Percentiles rank a stretch among this genome's conserved stretches.
phyloP scores from a whole-genome alignment of 768 basidiomycete species.

The Mycena metata region DNA sequence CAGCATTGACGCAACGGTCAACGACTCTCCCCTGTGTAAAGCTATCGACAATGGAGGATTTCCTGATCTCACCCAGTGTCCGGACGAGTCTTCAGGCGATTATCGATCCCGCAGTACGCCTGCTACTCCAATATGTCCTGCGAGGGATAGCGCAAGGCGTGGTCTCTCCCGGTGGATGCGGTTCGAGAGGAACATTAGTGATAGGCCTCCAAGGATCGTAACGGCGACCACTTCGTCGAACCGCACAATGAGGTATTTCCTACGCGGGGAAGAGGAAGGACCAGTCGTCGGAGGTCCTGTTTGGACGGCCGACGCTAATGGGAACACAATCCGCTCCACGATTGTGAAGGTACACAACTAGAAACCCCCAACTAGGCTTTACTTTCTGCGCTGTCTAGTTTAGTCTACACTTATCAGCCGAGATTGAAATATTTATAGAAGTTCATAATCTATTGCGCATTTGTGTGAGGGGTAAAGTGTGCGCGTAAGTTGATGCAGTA shows the following conservation, averaged over 20 bases:
- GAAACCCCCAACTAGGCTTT: neutral
- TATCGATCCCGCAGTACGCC: constrained; percentile 8
- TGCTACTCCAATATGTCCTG: constrained; percentile 2
- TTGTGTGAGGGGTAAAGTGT: neutral
- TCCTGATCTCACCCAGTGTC: constrained; percentile 3
- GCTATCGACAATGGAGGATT: constrained; percentile 8
- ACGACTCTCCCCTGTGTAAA: constrained; percentile 7
- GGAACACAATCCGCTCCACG: constrained; percentile 4
- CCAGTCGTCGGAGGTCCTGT: constrained; percentile 7
- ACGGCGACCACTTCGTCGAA: constrained; percentile 8
- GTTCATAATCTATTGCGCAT: neutral
- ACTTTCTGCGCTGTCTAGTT: constrained; percentile 6
- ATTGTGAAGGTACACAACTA: constrained; percentile 4
- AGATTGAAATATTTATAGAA: too few species aligned
- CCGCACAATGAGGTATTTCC: constrained; percentile 7
- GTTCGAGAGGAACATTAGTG: constrained; percentile 2
- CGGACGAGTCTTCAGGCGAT: constrained; percentile 14
- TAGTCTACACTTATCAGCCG: too few species aligned
- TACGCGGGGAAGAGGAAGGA: constrained; percentile 6
- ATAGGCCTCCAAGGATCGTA: constrained; percentile 7
- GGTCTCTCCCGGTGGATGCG: constrained; percentile 2
- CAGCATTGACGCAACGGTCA: constrained; percentile 1
- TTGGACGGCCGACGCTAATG: constrained; percentile 6
- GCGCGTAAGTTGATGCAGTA: constrained; percentile 1
- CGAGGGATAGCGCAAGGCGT: constrained; percentile 1